Evolutionary conservation across 352 stramenopile species (phyloP).

Genomic region (Phytophthora hybrid): DNA sequence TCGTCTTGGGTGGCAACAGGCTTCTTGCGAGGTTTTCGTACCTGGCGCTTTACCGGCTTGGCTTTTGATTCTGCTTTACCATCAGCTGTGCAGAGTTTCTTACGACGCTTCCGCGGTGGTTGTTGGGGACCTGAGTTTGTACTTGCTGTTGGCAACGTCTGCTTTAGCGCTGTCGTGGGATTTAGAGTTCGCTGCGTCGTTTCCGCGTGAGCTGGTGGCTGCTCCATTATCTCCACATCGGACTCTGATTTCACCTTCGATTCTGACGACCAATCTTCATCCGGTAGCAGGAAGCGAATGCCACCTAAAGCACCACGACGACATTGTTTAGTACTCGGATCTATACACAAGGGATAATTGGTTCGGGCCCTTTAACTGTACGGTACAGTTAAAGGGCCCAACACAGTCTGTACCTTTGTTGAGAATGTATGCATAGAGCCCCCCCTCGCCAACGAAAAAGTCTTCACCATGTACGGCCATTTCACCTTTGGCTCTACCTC

Average conservation of each 20-base stretch:
- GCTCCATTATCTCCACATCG: conserved; percentile 14
- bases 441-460: conserved; percentile 30
- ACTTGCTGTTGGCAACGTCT: background rate
- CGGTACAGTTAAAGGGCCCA: background rate
- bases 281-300: conserved; percentile 24
- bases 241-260: conserved; percentile 11
- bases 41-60: conserved; percentile 11
- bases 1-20: background rate
- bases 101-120: conserved; percentile 27
- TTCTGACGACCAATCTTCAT: conserved; percentile 20
- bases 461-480: conserved; percentile 24
- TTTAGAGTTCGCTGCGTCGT: background rate
- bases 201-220: background rate
- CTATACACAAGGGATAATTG: background rate
- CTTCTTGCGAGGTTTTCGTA: conserved; percentile 6
- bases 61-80: background rate
- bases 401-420: conserved; percentile 10
- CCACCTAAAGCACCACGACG: conserved; percentile 16
- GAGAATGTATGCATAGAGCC: conserved; percentile 33
- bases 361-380: background rate
- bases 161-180: background rate
- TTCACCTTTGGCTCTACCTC: conserved; percentile 21
- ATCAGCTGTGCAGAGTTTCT: conserved; percentile 19
- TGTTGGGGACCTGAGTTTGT: background rate
- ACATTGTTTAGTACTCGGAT: background rate